Conservation (phyloP, 2,329 filamentous ascomycete genomes). For the Aspergillus sojae region DNA sequence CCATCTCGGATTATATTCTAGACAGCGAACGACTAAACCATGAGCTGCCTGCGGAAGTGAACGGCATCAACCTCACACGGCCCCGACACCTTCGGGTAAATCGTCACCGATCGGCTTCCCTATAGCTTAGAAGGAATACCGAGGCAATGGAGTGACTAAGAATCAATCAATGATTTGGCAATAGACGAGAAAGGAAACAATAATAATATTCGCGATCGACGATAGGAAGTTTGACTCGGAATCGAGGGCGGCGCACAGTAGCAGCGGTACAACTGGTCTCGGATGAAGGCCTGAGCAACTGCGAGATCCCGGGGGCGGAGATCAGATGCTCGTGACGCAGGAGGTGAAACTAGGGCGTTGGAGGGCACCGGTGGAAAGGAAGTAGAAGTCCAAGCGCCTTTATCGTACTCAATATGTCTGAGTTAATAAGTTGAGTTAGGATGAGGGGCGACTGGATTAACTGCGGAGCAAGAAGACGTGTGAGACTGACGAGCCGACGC, state of each 20-base stretch:
- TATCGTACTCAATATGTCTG: background rate
- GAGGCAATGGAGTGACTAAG: constrained; percentile 11
- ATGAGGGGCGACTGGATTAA: constrained; percentile 29
- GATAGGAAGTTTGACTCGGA: constrained; percentile 18
- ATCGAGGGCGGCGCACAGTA: constrained; percentile 21
- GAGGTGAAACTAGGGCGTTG: constrained; percentile 20
- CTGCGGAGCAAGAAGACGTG: constrained; percentile 28
- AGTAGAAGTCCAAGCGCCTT: constrained; percentile 11
- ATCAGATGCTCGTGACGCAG: constrained; percentile 23
- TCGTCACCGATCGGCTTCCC: constrained; percentile 4
- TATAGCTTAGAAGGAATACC: background rate
- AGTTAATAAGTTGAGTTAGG: constrained; percentile 12
- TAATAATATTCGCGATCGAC: background rate
- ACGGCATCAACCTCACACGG: constrained; percentile 30
- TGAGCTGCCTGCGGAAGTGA: constrained; percentile 28
- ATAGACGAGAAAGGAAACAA: background rate
- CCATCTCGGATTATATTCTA: constrained; percentile 62
- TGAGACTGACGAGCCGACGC: constrained; percentile 28
- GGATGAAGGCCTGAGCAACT: constrained; percentile 23
- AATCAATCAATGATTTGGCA: constrained; percentile 4
- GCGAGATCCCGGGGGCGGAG: constrained; percentile 24
- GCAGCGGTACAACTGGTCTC: constrained; percentile 17
- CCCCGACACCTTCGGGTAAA: constrained; percentile 15
- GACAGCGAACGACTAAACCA: constrained; percentile 25
- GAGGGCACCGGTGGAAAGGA: constrained; percentile 9